Conservation (phyloP, 306 rosid genomes). For the Argentina anserina region DNA sequence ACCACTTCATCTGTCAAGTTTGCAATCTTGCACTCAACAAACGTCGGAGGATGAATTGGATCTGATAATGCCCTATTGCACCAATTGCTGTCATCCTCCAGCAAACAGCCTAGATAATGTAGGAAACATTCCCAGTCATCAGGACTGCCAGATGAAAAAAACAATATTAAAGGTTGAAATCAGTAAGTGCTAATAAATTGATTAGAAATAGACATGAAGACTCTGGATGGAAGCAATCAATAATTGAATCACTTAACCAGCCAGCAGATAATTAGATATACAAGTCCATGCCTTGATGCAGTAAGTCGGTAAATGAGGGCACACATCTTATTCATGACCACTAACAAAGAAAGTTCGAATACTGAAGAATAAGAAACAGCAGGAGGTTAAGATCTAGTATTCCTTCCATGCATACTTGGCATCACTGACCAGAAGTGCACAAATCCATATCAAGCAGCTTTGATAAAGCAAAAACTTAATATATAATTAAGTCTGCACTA, state of each 20-base stretch:
- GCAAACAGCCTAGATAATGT: conserved; percentile 89
- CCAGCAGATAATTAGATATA: not conserved
- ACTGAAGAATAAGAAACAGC: not conserved
- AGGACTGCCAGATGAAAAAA: conserved; percentile 71
- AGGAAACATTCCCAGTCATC: conserved; percentile 97
- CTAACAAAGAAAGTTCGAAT: not conserved
- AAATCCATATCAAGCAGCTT: not conserved
- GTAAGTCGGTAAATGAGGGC: not conserved
- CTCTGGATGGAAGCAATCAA: not conserved
- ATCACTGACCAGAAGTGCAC: not conserved
- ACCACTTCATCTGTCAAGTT: conserved; percentile 78
- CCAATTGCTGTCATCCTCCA: conserved; percentile 90
- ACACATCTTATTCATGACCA: not conserved
- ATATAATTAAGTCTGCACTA: not conserved
- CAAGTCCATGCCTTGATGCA: not conserved
- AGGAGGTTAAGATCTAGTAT: not conserved
- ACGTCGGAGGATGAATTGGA: conserved; percentile 57
- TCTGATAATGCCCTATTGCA: conserved; percentile 39
- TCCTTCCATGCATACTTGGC: not conserved
- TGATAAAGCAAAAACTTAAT: not conserved
- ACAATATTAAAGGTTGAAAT: conserved; percentile 27
- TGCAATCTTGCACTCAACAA: conserved; percentile 59
- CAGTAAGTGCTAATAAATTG: not conserved
- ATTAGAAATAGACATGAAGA: not conserved
- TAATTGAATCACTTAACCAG: not conserved